A percentile compares a stretch with the other conserved stretches of the same genome.
phyloP scores from a whole-genome alignment of 257 asterid species.

The Forsythia suspensa region DNA sequence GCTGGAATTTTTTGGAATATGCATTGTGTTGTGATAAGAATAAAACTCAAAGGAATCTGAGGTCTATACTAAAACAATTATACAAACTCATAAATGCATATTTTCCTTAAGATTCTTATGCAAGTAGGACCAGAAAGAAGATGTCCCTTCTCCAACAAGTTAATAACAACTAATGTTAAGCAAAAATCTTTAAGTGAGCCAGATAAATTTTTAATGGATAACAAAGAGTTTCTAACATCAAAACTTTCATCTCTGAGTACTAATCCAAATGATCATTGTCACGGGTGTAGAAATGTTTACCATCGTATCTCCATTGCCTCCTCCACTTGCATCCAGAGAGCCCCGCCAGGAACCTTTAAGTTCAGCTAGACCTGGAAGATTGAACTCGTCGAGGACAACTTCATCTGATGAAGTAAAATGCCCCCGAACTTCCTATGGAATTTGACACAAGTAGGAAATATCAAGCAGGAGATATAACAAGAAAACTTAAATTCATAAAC shows the following conservation, averaged over 20 bases:
- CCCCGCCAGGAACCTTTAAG: conserved; percentile 97
- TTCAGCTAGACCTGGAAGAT: conserved; percentile 98
- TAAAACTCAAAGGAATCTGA: not conserved
- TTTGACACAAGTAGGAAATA: conserved; percentile 16
- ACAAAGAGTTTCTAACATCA: not conserved
- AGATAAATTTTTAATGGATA: not conserved
- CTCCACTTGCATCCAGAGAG: conserved; percentile 95
- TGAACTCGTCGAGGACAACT: conserved; percentile 78
- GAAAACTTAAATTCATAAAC: not conserved
- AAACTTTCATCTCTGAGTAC: not conserved
- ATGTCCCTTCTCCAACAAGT: not conserved
- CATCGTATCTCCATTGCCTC: conserved; percentile 98
- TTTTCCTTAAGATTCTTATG: not conserved
- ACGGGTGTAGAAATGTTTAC: conserved; percentile 42
- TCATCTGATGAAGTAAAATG: conserved; percentile 74
- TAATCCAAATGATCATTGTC: conserved; percentile 15
- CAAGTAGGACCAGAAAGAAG: not conserved
- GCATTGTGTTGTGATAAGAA: not conserved
- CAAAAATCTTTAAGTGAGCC: too few species aligned
- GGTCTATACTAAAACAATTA: not conserved
- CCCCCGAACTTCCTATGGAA: conserved; percentile 78
- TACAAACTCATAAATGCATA: not conserved
- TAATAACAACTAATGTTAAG: too few species aligned
- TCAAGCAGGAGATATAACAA: conserved; percentile 14
- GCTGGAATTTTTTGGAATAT: not conserved